These are phyloP conservation scores for Aureobasidium sp. DNA, from an alignment of 2,329 filamentous ascomycete genomes.

Conservation along the genomic window DNA sequence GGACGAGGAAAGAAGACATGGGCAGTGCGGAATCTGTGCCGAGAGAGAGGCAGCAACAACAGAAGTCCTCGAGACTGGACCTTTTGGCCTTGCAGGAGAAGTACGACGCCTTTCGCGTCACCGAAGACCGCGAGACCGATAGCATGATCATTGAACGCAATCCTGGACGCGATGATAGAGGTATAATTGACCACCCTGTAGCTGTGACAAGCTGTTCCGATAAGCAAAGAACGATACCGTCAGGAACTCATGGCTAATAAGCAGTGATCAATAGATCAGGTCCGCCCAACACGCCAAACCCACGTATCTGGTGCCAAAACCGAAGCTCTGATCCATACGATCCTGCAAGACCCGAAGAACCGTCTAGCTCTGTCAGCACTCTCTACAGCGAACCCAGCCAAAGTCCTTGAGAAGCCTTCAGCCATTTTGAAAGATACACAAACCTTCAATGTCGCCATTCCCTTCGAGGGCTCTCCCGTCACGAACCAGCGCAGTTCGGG, in stretches of 20 bases:
- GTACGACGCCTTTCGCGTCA: slow-evolving; percentile 28
- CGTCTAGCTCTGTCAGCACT: slow-evolving; percentile 71
- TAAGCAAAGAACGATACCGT: not conserved
- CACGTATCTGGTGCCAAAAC: slow-evolving; percentile 25
- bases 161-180: not conserved
- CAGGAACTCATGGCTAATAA: not conserved
- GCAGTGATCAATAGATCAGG: not conserved
- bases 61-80: not conserved
- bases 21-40: slow-evolving; percentile 10
- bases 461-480: slow-evolving; percentile 72
- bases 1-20: not conserved
- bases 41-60: not conserved
- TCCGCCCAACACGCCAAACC: not conserved
- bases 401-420: slow-evolving; percentile 58
- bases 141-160: slow-evolving; percentile 14
- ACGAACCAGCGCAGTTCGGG: slow-evolving; percentile 79
- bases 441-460: slow-evolving; percentile 75
- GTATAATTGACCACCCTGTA: not conserved
- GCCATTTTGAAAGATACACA: slow-evolving; percentile 64
- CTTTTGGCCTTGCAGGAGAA: slow-evolving; percentile 22
- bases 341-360: slow-evolving; percentile 39
- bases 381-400: slow-evolving; percentile 57
- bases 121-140: slow-evolving; percentile 18
- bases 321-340: slow-evolving; percentile 25
- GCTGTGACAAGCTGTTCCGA: not conserved